Evolutionary conservation across 495 filamentous ascomycete species (phyloP), one percentile per base, ranked within the genome.

Genomic region (Penicillium malachiteum): DNA sequence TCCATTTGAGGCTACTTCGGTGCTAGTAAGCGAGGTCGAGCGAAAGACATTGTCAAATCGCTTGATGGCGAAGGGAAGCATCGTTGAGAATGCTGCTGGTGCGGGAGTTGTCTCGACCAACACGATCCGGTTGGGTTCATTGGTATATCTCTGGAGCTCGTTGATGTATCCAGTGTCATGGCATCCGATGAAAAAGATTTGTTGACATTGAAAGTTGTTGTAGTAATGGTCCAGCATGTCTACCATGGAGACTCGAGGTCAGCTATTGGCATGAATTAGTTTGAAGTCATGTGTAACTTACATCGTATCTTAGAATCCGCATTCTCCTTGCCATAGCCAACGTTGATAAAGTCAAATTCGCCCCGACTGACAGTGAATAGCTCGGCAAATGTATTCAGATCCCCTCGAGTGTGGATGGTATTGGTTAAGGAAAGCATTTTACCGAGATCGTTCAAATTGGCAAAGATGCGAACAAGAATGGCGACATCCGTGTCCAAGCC

Each of bases 351-450:
- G 17, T 59, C 56, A 21, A 54, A 59, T 16, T 59, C 56, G 11
- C 34, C 56, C 9, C 50, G 35, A 18, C 45, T 55, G 33, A 32
- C 49, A 14, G 45, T 59, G 43, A 59, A 59, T n/a, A 33, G 39
- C 35, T 59, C 51, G 7, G 56, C 44, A 33, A 59, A 59, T 9
- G 32, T 35, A 1, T 17, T 17, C 31, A 59, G 69, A 31, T 77
- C 81, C 30, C 3, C 26, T 33, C 45, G 1, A 7, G 3, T 16
- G 10, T n/a, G 10, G 11, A 54, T 40, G 13, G 37, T 17, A 3
- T 39, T 39, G 17, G 30, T 16, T n/a, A 46, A 30, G n/a, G 33
- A 30, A 8, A 52, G 39, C 4, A 32, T 30, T 5, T 16, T 45
- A 0, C 16, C 12, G 3, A 54, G 51, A 39, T 47, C 41, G 2